phyloP scores from a whole-genome alignment of 805 yeast species.

The Tetrapisispora arboricola region DNA sequence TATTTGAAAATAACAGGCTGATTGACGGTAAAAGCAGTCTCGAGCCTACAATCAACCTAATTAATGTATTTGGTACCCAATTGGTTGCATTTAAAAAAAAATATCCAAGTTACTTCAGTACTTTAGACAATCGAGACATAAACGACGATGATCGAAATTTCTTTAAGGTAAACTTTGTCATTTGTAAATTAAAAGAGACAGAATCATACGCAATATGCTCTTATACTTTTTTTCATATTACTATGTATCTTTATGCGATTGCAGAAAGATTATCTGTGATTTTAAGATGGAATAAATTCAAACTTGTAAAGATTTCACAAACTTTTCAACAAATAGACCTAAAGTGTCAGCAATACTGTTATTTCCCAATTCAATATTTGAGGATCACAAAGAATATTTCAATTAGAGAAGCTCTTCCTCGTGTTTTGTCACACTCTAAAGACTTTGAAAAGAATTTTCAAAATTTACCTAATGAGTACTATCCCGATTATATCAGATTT shows the following conservation, averaged over 20 bases:
- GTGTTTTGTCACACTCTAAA: conserved; percentile 9
- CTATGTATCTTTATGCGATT: conserved; percentile 7
- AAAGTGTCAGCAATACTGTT: conserved; percentile 63
- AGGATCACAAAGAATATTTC: conserved; percentile 31
- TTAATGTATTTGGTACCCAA: conserved; percentile 18
- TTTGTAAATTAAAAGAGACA: neutral
- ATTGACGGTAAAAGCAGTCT: conserved; percentile 7
- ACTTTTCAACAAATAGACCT: conserved; percentile 72
- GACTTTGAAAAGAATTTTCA: conserved; percentile 12
- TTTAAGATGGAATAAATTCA: conserved; percentile 11
- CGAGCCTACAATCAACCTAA: conserved; percentile 12
- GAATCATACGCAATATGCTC: neutral
- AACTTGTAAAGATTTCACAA: conserved; percentile 35
- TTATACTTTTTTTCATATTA: conserved; percentile 4
- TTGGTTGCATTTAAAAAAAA: conserved; percentile 10
- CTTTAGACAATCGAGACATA: neutral
- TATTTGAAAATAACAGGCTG: conserved; percentile 9
- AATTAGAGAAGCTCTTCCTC: conserved; percentile 8
- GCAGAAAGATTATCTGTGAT: conserved; percentile 12
- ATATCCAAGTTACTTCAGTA: conserved; percentile 6
- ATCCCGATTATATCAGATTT: conserved; percentile 60
- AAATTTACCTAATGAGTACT: conserved; percentile 34
- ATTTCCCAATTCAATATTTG: conserved; percentile 69
- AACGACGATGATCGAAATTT: neutral
- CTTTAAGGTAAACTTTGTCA: neutral